These are phyloP conservation scores for Fraxinus albicans DNA, from an alignment of 305 asterid species.

Conservation along the genomic window DNA sequence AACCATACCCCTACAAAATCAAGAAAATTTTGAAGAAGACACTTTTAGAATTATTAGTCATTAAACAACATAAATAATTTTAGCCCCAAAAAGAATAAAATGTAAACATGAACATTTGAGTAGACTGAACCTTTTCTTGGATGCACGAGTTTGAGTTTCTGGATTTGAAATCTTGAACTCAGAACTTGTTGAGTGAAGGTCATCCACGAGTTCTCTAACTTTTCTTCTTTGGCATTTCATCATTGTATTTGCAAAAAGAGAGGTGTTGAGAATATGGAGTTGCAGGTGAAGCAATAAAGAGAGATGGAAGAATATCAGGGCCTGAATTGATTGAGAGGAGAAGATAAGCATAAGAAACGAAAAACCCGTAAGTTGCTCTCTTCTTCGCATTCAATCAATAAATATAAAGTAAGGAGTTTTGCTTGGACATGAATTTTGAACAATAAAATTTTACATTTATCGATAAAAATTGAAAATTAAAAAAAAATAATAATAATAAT, in stretches of 20 bases:
- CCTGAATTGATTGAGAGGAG: slow-evolving; percentile 32
- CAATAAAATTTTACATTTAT: too few relatives aligned
- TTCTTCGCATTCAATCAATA: neutral
- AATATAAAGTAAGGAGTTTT: too few relatives aligned
- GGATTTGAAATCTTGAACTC: slow-evolving; percentile 26
- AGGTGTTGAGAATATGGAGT: slow-evolving; percentile 28
- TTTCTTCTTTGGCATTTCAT: slow-evolving; percentile 2
- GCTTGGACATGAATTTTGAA: too few relatives aligned
- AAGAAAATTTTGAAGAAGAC: neutral
- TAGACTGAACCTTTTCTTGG: slow-evolving; percentile 53
- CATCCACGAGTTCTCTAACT: slow-evolving; percentile 37
- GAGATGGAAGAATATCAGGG: slow-evolving; percentile 32
- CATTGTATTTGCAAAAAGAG: slow-evolving; percentile 15
- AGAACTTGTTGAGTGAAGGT: slow-evolving; percentile 20
- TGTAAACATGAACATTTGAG: neutral
- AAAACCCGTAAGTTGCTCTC: slow-evolving; percentile 44
- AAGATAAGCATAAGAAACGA: slow-evolving; percentile 25
- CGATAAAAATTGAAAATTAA: too few relatives aligned
- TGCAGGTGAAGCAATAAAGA: slow-evolving; percentile 33
- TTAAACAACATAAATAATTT: neutral
- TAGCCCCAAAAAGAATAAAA: neutral
- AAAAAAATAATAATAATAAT: too few relatives aligned
- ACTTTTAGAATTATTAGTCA: neutral
- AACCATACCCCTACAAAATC: slow-evolving; percentile 42
- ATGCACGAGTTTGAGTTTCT: slow-evolving; percentile 33